Conservation (phyloP, 2,329 filamentous ascomycete genomes). For the Aspergillus costaricaensis region DNA sequence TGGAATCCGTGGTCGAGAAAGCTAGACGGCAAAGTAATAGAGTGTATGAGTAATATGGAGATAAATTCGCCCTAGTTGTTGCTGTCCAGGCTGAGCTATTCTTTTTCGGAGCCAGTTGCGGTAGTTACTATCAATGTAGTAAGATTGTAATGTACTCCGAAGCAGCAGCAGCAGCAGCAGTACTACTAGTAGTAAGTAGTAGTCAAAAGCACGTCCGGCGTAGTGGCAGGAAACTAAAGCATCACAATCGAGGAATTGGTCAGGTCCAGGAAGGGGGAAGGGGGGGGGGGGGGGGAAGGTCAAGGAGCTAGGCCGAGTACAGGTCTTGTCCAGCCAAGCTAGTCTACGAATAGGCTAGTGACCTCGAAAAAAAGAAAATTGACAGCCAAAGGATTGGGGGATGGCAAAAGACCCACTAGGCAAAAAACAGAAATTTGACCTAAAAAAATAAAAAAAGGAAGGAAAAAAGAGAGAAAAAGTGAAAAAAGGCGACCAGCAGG, state of each 20-base stretch:
- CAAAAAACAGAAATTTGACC: conserved; percentile 3
- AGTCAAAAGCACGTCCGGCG: not conserved
- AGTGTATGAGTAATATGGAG: conserved; percentile 7
- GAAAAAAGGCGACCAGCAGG: conserved; percentile 1
- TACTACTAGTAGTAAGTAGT: not conserved
- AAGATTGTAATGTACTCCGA: not conserved
- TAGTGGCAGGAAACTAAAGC: conserved; percentile 8
- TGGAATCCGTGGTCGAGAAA: conserved; percentile 1
- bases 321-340: conserved; percentile 3
- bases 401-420: conserved; percentile 9
- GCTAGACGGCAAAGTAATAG: not conserved
- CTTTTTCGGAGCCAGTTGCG: not conserved
- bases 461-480: conserved; percentile 10
- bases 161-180: too few relatives aligned
- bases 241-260: conserved; percentile 14
- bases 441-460: conserved; percentile 11
- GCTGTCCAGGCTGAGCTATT: not conserved
- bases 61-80: not conserved
- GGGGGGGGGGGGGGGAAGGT: conserved; percentile 5
- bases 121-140: not conserved
- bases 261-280: conserved; percentile 12
- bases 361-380: conserved; percentile 10
- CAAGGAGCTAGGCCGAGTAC: conserved; percentile 8
- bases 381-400: conserved; percentile 20
- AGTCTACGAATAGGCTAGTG: conserved; percentile 11